Evolutionary conservation across 169 alveolate species (phyloP), one percentile per base, ranked within the genome.

Genomic region (Cryptosporidium parvum): DNA sequence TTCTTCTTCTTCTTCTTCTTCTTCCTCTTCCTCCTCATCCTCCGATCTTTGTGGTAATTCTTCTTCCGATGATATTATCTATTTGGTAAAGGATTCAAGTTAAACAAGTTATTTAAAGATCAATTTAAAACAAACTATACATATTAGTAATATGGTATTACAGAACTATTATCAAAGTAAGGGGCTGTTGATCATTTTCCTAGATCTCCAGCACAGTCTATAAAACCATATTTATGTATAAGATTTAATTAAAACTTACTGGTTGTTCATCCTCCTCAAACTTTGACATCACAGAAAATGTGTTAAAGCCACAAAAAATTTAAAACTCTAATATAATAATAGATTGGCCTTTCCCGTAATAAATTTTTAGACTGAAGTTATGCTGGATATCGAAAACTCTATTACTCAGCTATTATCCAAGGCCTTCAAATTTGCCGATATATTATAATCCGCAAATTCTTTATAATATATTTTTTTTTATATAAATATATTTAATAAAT

Each of bases 21-120:
- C 23, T 3, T 21, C 31, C 8, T 26, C 75, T 18, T 68, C 75
- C 4, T 67, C 75, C 12, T 67, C 75, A 18, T 70, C 84, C 31
- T 35, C 84, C 14, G 37, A 42, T 62, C 42, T 65, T 2, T 48
- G 16, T 23, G 52, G 18, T 5, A 33, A 65, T 35, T 65, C 72
- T 35, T 65, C 72, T 35, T 65, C 72, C 6, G 72, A 65, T 35
- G 72, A 65, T n/a, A 65, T 65, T 35, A 33, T 65, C 72, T 65
- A 37, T 65, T 29, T 18, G 4, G 48, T 65, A 4, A 5, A 10
- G 8, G 23, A 33, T 31, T 35, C 21, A 37, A 65, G 72, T 65
- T 65, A 33, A 59, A 16, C 29, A 21, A 31, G 26, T 31, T 29
- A 65, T 35, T 29, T 10, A 33, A 65, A 21, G 14, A 65, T 65